phyloP scores from a whole-genome alignment of 202 grass and related monocot species.

The Musa balbisiana region DNA sequence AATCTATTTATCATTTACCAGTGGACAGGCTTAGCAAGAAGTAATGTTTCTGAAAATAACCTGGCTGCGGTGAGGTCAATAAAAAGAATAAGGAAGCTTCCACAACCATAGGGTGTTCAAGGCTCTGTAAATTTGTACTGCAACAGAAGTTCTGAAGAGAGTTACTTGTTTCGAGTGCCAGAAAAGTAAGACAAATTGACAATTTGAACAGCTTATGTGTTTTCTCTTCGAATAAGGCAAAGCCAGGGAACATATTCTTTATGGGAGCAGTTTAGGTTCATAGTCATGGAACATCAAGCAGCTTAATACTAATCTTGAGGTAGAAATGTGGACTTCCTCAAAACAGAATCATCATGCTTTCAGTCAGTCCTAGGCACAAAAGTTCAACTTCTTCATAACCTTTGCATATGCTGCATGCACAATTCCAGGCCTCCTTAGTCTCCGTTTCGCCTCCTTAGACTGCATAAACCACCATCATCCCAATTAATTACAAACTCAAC shows the following conservation, averaged over 20 bases:
- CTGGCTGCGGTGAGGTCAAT: no score
- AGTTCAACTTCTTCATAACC: slow-evolving; percentile 96
- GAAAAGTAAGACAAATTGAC: background rate
- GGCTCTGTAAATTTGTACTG: background rate
- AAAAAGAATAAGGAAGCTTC: no score
- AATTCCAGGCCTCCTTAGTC: slow-evolving; percentile 63
- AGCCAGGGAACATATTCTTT: background rate
- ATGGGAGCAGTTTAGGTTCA: slow-evolving; percentile 1
- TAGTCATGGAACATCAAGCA: slow-evolving; percentile 2
- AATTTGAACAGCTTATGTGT: background rate
- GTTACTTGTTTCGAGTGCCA: background rate
- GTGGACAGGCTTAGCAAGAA: no score
- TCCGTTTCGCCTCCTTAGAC: slow-evolving; percentile 83
- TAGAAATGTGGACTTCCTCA: slow-evolving; percentile 4
- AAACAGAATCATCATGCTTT: background rate
- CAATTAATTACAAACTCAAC: background rate
- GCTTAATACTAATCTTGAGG: no score
- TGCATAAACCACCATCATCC: slow-evolving; percentile 19
- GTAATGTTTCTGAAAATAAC: no score
- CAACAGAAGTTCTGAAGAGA: background rate
- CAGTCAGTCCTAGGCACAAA: slow-evolving; percentile 47
- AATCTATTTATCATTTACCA: no score
- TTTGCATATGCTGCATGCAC: slow-evolving; percentile 94
- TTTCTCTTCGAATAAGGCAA: background rate
- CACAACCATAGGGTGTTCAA: no score